A percentile compares a stretch with the other conserved stretches of the same genome.
These are phyloP conservation scores for Euphorbia lathyris DNA, from an alignment of 345 rosid species.

Conservation along the genomic window DNA sequence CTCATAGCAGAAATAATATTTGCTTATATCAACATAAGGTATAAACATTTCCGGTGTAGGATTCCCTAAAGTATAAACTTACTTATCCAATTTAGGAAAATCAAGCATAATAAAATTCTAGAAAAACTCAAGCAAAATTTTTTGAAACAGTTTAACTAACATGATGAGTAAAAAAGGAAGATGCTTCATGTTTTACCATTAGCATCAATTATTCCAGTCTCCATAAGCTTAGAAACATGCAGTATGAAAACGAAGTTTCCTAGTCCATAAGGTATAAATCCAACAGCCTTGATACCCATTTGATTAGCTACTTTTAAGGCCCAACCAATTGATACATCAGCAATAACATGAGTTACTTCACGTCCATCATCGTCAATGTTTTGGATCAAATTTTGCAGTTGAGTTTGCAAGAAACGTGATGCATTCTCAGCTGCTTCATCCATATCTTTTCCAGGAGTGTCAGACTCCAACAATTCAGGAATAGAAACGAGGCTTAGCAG, in stretches of 20 bases:
- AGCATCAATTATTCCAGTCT: constrained; percentile 17
- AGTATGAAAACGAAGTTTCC: constrained; percentile 14
- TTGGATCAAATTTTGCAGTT: background rate
- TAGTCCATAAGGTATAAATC: background rate
- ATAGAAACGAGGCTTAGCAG: background rate
- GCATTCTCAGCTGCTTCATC: background rate
- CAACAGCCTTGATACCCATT: background rate
- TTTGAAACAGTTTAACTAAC: no score
- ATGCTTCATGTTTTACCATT: constrained; percentile 20
- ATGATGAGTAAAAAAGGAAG: background rate
- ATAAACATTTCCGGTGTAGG: no score
- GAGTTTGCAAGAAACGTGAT: background rate
- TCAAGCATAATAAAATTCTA: no score
- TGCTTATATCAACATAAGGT: no score
- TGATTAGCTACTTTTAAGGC: background rate
- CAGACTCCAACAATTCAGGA: background rate
- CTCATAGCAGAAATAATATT: no score
- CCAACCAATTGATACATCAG: constrained; percentile 6
- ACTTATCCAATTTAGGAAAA: no score
- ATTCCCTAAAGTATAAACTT: no score
- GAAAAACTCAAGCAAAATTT: no score
- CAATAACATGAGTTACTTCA: background rate
- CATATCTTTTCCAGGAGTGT: background rate
- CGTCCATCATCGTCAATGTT: background rate
- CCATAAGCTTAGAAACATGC: constrained; percentile 15